A percentile compares a stretch with the other conserved stretches of the same genome.
These are phyloP conservation scores for Mycena epipterygia DNA, from an alignment of 768 basidiomycete genomes.

Conservation along the genomic window DNA sequence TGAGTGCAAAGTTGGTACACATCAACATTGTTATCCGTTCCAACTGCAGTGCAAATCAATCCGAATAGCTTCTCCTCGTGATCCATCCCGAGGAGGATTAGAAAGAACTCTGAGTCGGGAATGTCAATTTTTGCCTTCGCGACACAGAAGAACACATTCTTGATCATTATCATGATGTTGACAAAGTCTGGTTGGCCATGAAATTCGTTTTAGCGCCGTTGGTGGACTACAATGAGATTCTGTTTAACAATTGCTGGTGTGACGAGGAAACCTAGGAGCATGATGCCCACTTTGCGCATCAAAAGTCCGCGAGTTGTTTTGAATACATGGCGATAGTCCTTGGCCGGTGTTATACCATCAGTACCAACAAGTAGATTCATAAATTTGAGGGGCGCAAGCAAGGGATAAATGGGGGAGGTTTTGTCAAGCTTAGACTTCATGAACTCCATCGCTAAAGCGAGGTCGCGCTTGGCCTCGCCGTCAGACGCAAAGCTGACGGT, in stretches of 20 bases:
- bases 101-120: slow-evolving; percentile 47
- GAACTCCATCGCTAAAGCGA: not conserved
- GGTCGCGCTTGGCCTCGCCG: slow-evolving; percentile 10
- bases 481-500: slow-evolving; percentile 1
- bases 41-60: slow-evolving; percentile 50
- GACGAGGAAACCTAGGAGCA: slow-evolving; percentile 7
- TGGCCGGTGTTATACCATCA: slow-evolving; percentile 19
- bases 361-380: slow-evolving; percentile 8
- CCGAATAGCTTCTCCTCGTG: slow-evolving; percentile 52
- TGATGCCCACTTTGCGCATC: not conserved
- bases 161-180: slow-evolving; percentile 54
- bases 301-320: not conserved
- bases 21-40: slow-evolving; percentile 49
- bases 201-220: slow-evolving; percentile 30
- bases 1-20: slow-evolving; percentile 41
- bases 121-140: slow-evolving; percentile 52
- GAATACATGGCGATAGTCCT: slow-evolving; percentile 18
- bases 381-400: not conserved
- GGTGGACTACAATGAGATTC: slow-evolving; percentile 28
- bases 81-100: slow-evolving; percentile 56
- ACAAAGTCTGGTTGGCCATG: slow-evolving; percentile 41
- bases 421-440: not conserved
- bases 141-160: slow-evolving; percentile 54
- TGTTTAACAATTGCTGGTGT: not conserved
- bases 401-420: not conserved